A percentile compares a stretch with the other conserved stretches of the same genome.
phyloP scores from a whole-genome alignment of 805 yeast genomes.

The fission yeast (Schizosaccharomyces pombe) region DNA sequence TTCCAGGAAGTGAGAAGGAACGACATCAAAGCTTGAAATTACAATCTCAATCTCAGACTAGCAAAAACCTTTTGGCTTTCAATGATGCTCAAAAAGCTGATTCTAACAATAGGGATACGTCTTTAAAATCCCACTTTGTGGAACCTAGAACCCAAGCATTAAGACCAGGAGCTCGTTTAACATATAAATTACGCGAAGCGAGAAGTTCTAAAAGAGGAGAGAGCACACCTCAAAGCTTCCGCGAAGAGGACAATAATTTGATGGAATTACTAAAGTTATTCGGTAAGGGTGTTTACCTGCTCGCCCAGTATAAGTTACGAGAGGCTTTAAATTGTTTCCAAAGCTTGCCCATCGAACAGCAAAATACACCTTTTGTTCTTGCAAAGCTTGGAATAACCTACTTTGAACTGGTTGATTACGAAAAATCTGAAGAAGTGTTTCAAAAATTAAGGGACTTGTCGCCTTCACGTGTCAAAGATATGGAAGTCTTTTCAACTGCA shows the following conservation, averaged over 20 bases:
- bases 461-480: conserved; percentile 58
- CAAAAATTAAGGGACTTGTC: conserved; percentile 39
- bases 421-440: conserved; percentile 45
- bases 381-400: conserved; percentile 58
- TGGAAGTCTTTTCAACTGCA: conserved; percentile 77
- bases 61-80: neutral
- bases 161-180: neutral
- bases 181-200: conserved; percentile 7
- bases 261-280: conserved; percentile 8
- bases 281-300: conserved; percentile 8
- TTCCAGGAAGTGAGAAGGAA: neutral
- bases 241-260: neutral
- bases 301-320: conserved; percentile 41
- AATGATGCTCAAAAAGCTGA: too few species aligned
- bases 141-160: too few species aligned
- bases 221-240: neutral
- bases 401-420: conserved; percentile 71
- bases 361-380: conserved; percentile 64
- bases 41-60: neutral
- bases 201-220: neutral
- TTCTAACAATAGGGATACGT: too few species aligned
- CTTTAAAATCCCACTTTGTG: too few species aligned
- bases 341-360: conserved; percentile 37
- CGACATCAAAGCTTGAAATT: neutral
- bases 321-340: conserved; percentile 52